Evolutionary conservation across 768 basidiomycete species (phyloP).

Genomic region (Hygrophorus russula): DNA sequence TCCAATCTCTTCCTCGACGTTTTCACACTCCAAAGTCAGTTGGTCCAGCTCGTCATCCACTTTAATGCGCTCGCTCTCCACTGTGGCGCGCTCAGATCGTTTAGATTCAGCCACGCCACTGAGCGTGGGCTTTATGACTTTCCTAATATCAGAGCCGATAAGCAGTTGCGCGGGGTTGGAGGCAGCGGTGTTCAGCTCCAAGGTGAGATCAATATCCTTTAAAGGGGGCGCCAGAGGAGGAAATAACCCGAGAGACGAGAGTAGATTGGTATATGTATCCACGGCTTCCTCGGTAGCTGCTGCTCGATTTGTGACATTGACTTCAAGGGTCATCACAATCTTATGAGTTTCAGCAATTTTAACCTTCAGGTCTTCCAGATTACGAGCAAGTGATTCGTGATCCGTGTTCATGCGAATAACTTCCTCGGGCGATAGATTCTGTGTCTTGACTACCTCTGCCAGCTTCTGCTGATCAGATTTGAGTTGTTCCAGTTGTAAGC

Average conservation of each 20-base stretch:
- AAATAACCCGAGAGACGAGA: constrained; percentile 67
- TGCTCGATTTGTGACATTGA: constrained; percentile 68
- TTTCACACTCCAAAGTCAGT: constrained; percentile 66
- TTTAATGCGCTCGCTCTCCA: constrained; percentile 71
- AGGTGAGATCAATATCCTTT: constrained; percentile 60
- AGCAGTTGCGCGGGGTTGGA: constrained; percentile 62
- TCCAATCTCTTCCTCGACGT: constrained; percentile 64
- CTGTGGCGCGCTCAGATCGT: constrained; percentile 51
- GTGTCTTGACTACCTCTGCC: constrained; percentile 58
- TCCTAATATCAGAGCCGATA: constrained; percentile 57
- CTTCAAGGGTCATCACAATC: constrained; percentile 68
- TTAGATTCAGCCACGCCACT: constrained; percentile 61
- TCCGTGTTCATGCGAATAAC: constrained; percentile 86
- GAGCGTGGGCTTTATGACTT: constrained; percentile 67
- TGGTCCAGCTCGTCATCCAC: constrained; percentile 80
- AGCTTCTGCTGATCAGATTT: constrained; percentile 55
- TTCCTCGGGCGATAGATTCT: constrained; percentile 89
- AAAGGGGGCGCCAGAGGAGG: constrained; percentile 64
- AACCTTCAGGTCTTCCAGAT: constrained; percentile 63
- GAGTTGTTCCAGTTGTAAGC: constrained; percentile 48
- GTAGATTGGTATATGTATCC: constrained; percentile 64
- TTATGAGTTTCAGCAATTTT: constrained; percentile 69
- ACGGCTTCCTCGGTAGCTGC: constrained; percentile 76
- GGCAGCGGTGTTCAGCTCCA: constrained; percentile 73
- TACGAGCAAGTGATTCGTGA: constrained; percentile 64